Conservation (phyloP, 768 basidiomycete species). For the Mycena olivaceomarginata region DNA sequence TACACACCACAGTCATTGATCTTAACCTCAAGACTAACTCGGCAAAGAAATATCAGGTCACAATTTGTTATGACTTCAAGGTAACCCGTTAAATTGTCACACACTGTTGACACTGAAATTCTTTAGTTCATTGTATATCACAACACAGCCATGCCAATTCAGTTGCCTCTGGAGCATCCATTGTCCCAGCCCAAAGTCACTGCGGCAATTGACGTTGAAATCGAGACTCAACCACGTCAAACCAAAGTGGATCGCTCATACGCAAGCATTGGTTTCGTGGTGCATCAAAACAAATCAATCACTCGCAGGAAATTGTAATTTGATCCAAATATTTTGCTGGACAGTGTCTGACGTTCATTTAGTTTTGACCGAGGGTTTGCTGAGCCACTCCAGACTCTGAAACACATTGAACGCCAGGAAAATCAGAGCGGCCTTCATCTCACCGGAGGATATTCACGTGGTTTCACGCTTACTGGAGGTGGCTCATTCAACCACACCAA, state of each 20-base stretch:
- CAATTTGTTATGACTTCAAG: conserved; percentile 1
- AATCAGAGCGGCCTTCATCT: neutral
- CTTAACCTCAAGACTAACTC: neutral
- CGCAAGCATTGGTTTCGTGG: no score
- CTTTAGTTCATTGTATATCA: conserved; percentile 3
- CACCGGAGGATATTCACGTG: neutral
- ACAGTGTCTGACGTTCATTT: no score
- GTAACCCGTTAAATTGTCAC: neutral
- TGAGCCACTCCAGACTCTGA: neutral
- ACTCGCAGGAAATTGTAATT: no score
- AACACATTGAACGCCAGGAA: neutral
- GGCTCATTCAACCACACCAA: neutral
- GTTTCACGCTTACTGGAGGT: neutral
- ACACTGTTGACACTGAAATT: no score
- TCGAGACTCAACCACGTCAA: conserved; percentile 13
- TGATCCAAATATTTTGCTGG: no score
- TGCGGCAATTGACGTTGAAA: conserved; percentile 17
- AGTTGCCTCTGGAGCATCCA: neutral
- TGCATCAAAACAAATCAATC: no score
- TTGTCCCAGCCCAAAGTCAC: conserved; percentile 25
- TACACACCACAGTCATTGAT: neutral
- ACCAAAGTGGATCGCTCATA: no score
- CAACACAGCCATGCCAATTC: neutral
- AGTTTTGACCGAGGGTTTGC: conserved; percentile 10
- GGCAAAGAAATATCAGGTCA: neutral